Evolutionary conservation across 352 stramenopile genomes (phyloP).

Genomic region (Phytophthora kernoviae): DNA sequence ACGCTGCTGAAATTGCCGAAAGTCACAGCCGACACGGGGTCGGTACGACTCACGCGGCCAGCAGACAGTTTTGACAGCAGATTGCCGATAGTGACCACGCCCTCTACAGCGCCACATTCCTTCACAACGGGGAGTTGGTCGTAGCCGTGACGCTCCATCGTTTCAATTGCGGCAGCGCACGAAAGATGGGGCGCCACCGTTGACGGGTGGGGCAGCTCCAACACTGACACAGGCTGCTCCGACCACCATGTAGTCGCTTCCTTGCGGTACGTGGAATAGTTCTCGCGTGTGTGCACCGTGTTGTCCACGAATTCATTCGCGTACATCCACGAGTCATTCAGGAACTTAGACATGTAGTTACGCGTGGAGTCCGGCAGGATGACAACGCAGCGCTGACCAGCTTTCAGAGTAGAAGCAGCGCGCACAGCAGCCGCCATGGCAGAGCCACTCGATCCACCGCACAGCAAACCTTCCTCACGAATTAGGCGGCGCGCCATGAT

Average conservation of each 20-base stretch:
- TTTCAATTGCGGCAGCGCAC: slow-evolving; percentile 92
- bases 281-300: slow-evolving; percentile 69
- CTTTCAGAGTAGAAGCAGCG: slow-evolving; percentile 75
- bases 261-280: slow-evolving; percentile 72
- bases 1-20: slow-evolving; percentile 96
- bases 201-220: slow-evolving; percentile 78
- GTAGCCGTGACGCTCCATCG: slow-evolving; percentile 92
- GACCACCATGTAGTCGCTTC: slow-evolving; percentile 93
- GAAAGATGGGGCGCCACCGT: slow-evolving; percentile 86
- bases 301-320: slow-evolving; percentile 76
- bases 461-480: slow-evolving; percentile 94
- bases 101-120: slow-evolving; percentile 77
- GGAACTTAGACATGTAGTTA: slow-evolving; percentile 98
- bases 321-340: slow-evolving; percentile 95
- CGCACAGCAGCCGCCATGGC: slow-evolving; percentile 85
- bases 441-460: slow-evolving; percentile 92
- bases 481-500: slow-evolving; percentile 95
- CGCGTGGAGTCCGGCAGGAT: slow-evolving; percentile 94
- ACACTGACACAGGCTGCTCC: slow-evolving; percentile 77
- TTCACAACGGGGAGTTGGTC: slow-evolving; percentile 80
- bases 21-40: slow-evolving; percentile 88
- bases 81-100: slow-evolving; percentile 96
- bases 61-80: slow-evolving; percentile 91
- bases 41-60: slow-evolving; percentile 79
- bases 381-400: slow-evolving; percentile 93